Percentiles rank a stretch among this genome's conserved stretches.
phyloP scores from a whole-genome alignment of 768 basidiomycete genomes.

The Xanthoconium purpureum region DNA sequence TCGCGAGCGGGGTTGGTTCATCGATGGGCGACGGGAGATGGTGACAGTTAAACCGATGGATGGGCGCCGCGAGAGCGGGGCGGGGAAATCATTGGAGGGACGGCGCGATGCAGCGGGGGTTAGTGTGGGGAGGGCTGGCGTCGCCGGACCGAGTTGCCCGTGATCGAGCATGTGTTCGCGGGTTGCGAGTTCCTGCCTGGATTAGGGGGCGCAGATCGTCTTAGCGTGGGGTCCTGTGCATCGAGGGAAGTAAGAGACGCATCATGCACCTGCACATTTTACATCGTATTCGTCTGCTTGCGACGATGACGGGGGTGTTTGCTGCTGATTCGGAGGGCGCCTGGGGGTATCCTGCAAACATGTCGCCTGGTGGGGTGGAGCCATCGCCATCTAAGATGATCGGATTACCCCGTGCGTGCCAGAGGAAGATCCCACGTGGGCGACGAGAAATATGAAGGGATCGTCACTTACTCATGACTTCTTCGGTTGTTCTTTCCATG shows the following conservation, averaged over 20 bases:
- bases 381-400: constrained; percentile 67
- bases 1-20: constrained; percentile 24
- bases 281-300: constrained; percentile 74
- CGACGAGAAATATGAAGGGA: neutral
- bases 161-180: constrained; percentile 95
- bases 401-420: neutral
- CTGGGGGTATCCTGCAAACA: constrained; percentile 73
- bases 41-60: constrained; percentile 29
- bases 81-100: constrained; percentile 29
- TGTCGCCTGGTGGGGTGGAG: constrained; percentile 55
- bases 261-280: constrained; percentile 78
- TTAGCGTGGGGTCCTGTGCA: neutral
- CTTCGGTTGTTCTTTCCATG: constrained; percentile 67
- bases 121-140: constrained; percentile 44
- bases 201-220: neutral
- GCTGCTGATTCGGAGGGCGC: constrained; percentile 62
- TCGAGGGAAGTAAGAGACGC: neutral
- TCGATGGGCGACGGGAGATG: constrained; percentile 29
- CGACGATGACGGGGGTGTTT: constrained; percentile 52
- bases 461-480: constrained; percentile 69
- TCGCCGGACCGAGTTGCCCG: constrained; percentile 69
- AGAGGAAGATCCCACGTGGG: neutral
- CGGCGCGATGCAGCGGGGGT: constrained; percentile 51
- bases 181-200: constrained; percentile 75
- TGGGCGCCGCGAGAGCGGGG: constrained; percentile 17